Conservation (phyloP, 2,329 filamentous ascomycete genomes). For the Periconia sp. region DNA sequence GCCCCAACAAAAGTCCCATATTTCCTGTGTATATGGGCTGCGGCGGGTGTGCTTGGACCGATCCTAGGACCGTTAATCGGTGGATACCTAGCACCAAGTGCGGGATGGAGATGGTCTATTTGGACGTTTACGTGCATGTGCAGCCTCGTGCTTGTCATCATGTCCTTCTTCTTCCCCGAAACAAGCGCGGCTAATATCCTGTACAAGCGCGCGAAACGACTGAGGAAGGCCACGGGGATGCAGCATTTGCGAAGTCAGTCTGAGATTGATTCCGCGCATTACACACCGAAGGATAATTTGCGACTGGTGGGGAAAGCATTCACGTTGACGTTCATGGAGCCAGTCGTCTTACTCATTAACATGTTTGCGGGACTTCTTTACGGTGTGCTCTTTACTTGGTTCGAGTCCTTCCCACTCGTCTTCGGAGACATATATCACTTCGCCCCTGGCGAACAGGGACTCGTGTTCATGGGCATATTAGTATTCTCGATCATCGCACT, state of each 20-base stretch:
- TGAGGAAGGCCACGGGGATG: conserved; percentile 21
- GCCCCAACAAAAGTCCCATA: conserved; percentile 36
- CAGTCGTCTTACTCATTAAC: conserved; percentile 41
- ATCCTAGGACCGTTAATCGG: conserved; percentile 26
- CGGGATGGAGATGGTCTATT: conserved; percentile 26
- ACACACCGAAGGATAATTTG: conserved; percentile 32
- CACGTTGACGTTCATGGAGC: conserved; percentile 42
- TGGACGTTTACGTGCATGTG: conserved; percentile 20
- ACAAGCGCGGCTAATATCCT: conserved; percentile 16
- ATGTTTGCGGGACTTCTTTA: conserved; percentile 45
- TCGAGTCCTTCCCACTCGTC: conserved; percentile 46
- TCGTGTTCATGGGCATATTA: conserved; percentile 41
- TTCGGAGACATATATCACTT: conserved; percentile 42
- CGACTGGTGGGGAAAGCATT: conserved; percentile 44
- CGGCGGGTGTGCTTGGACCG: conserved; percentile 27
- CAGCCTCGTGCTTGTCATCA: conserved; percentile 5
- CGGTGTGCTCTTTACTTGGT: conserved; percentile 44
- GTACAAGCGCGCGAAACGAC: conserved; percentile 10
- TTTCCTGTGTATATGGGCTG: conserved; percentile 37
- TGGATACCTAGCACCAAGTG: conserved; percentile 21
- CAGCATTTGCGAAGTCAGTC: conserved; percentile 35
- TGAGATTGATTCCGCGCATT: conserved; percentile 35
- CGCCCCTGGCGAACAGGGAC: conserved; percentile 33
- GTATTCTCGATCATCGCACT: conserved; percentile 32
- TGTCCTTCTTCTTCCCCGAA: conserved; percentile 18